Percentiles rank a stretch among this genome's conserved stretches.
Evolutionary conservation across 2,329 filamentous ascomycete species (phyloP).

Genomic region (Aurifilum marmelostoma): DNA sequence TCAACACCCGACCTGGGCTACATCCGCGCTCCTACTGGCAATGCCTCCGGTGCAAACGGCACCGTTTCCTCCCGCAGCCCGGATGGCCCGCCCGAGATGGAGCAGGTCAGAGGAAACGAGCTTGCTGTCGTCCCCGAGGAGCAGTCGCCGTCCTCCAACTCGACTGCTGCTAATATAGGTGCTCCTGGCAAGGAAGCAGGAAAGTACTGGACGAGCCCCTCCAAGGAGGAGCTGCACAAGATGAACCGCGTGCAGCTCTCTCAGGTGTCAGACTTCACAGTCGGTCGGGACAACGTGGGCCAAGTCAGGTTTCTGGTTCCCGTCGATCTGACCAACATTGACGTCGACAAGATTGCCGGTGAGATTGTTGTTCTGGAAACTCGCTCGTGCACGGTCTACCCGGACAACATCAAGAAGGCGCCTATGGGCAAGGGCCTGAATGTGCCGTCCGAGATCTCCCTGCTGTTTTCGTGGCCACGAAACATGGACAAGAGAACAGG

Average conservation of each 20-base stretch:
- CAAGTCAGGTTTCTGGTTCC: conserved; percentile 78
- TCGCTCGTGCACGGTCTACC: conserved; percentile 88
- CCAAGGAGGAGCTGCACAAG: conserved; percentile 71
- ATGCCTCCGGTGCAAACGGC: conserved; percentile 47
- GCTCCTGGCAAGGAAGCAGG: conserved; percentile 37
- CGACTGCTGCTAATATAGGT: conserved; percentile 54
- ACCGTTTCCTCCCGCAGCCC: conserved; percentile 40
- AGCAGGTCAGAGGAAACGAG: conserved; percentile 74
- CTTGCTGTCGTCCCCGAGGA: conserved; percentile 80
- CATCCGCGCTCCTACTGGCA: conserved; percentile 55
- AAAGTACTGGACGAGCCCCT: conserved; percentile 82
- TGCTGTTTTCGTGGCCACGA: conserved; percentile 93
- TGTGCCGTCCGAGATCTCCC: conserved; percentile 82
- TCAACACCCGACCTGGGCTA: conserved; percentile 62
- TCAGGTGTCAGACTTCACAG: conserved; percentile 73
- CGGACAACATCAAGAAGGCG: conserved; percentile 75
- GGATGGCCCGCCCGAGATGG: conserved; percentile 57
- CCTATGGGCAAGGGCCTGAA: conserved; percentile 86
- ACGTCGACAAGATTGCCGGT: conserved; percentile 78
- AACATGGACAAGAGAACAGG: conserved; percentile 59
- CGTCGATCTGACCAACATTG: conserved; percentile 79
- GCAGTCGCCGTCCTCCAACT: conserved; percentile 44
- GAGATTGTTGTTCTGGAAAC: conserved; percentile 75
- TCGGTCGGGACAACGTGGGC: conserved; percentile 82
- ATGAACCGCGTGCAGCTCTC: conserved; percentile 82